Percentiles rank a stretch among this genome's conserved stretches.
Conservation (phyloP, 2,329 filamentous ascomycete genomes). For the Botrytis fabae region DNA sequence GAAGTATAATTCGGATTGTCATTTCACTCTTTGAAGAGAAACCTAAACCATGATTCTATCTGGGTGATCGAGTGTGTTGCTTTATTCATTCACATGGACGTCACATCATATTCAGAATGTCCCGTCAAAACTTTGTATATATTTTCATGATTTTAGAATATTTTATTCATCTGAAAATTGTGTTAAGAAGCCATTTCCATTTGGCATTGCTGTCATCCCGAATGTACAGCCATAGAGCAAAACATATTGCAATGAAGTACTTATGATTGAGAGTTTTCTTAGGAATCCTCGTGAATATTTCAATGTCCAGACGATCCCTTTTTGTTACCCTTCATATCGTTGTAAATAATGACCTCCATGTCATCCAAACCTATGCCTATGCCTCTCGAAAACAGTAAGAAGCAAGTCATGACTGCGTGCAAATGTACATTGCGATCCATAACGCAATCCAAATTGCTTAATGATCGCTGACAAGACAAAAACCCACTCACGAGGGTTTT, state of each 20-base stretch:
- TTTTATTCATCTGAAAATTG: constrained; percentile 16
- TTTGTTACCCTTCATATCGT: constrained; percentile 5
- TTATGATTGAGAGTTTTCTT: constrained; percentile 5
- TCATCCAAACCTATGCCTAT: constrained; percentile 17
- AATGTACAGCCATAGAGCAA: constrained; percentile 22
- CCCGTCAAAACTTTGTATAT: not conserved
- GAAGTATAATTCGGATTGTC: not conserved
- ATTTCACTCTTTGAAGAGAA: too few species aligned
- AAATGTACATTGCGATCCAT: constrained; percentile 37
- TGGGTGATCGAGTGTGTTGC: not conserved
- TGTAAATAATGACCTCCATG: constrained; percentile 10
- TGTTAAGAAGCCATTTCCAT: constrained; percentile 2
- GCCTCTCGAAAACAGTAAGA: constrained; percentile 20
- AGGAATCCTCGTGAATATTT: constrained; percentile 9
- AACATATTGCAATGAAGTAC: constrained; percentile 17
- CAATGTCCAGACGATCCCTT: constrained; percentile 11
- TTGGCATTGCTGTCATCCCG: constrained; percentile 18
- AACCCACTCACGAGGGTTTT: constrained; percentile 36
- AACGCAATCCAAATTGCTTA: constrained; percentile 33
- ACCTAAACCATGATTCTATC: too few species aligned
- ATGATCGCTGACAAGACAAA: constrained; percentile 37
- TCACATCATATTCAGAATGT: constrained; percentile 6
- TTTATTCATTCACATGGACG: not conserved
- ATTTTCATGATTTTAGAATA: not conserved
- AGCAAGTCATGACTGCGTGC: constrained; percentile 31